Evolutionary conservation across 2,329 filamentous ascomycete species (phyloP).

Genomic region (Alternaria ventricosa): DNA sequence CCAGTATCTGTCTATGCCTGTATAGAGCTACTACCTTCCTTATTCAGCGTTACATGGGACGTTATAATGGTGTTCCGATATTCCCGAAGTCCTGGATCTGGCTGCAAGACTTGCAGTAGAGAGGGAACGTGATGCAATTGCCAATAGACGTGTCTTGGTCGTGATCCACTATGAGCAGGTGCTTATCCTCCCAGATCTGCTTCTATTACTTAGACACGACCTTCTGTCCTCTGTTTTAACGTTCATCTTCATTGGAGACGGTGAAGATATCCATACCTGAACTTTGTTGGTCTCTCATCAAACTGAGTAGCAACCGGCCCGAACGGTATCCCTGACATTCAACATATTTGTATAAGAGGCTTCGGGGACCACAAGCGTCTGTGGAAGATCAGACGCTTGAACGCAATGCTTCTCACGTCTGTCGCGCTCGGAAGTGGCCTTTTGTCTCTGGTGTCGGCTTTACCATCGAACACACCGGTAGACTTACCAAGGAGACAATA

Average conservation of each 20-base stretch:
- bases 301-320: neutral
- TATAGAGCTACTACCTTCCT: neutral
- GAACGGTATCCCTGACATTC: neutral
- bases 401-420: neutral
- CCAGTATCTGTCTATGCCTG: neutral
- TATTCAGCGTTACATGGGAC: neutral
- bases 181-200: neutral
- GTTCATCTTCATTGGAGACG: neutral
- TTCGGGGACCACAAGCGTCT: neutral
- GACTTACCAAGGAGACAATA: slow-evolving; percentile 20
- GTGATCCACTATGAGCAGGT: neutral
- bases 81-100: neutral
- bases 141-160: neutral
- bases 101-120: neutral
- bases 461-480: slow-evolving; percentile 19
- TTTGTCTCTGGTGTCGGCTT: slow-evolving; percentile 13
- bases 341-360: neutral
- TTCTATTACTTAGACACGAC: neutral
- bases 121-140: neutral
- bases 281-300: neutral
- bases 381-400: neutral
- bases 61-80: neutral
- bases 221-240: neutral
- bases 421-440: neutral
- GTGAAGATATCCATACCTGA: neutral